Base-by-base conservation (phyloP, 139 green algal genomes). In the Haematococcus sp. region DNA sequence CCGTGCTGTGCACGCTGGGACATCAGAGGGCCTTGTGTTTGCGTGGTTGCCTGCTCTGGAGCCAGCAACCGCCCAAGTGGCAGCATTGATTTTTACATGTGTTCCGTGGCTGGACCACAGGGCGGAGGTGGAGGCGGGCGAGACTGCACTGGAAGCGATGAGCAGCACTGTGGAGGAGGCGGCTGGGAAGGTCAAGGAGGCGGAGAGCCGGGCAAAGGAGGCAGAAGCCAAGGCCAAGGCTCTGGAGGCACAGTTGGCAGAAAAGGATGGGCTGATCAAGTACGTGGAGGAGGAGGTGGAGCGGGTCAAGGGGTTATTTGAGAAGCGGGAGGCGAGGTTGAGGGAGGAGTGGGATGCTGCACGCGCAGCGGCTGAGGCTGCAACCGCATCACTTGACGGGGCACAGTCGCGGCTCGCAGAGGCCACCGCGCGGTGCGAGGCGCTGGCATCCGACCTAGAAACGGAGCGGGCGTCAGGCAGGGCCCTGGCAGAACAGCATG, bases 281-380 rank as follows among this genome's bases (percentile, higher is more conserved):
- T 84, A 90, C 77, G 77, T 91, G 28, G 77, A 89, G 61, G 78
- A 91, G 74, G 83, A 90, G 68, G 82, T 91, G 28, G 84, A 87
- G 70, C 80, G 84, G 0, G 84, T 89, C 27, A 87, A 89, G 59
- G 81, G 71, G 1, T 33, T 89, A 64, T 89, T 86, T 78, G 84
- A 87, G 59, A 75, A 82, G 40, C 76, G 83, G 49, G 84, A 86
- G 76, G 74, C 49, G 23, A 69, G 81, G 4, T 61, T 89, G 19
- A 76, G 84, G 5, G 80, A 81, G 2, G 81, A 89, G 74, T 44
- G 78, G 0, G 84, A 89, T 51, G 73, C 73, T 7, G 84, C 84
- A 4, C 78, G 73, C 0, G 40, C 27, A 1, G 51, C 25, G 2
- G 61, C 61, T 30, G 67, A 68, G 15, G 16, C 15, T 11, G 68